These are phyloP conservation scores for Apiospora sp. DNA, from an alignment of 2,329 filamentous ascomycete genomes.

Conservation along the genomic window DNA sequence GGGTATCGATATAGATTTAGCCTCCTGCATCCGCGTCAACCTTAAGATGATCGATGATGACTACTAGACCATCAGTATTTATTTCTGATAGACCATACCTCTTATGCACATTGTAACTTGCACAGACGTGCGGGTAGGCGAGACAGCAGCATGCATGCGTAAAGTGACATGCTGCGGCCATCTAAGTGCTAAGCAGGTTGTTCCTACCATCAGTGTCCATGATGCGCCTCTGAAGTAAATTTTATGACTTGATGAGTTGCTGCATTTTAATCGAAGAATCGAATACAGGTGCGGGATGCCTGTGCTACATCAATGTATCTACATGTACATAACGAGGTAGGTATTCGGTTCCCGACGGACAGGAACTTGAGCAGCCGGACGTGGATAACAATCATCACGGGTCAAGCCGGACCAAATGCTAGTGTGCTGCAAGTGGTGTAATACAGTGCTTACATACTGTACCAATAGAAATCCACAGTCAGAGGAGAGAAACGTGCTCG, in stretches of 20 bases:
- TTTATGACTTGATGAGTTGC: background rate
- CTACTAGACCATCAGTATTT: background rate
- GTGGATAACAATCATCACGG: background rate
- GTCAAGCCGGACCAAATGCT: constrained; percentile 12
- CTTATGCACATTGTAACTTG: background rate
- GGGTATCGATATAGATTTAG: constrained; percentile 4
- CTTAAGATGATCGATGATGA: background rate
- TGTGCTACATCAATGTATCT: background rate
- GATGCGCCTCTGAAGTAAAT: background rate
- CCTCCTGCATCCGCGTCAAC: background rate
- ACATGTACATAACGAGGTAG: background rate
- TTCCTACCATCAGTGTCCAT: background rate
- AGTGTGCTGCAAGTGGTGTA: constrained; percentile 16
- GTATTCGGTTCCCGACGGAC: background rate
- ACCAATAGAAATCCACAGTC: background rate
- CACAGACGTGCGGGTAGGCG: background rate
- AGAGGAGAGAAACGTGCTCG: background rate
- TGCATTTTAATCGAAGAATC: background rate
- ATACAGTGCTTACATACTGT: constrained; percentile 12
- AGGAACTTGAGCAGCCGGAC: background rate
- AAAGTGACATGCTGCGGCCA: background rate
- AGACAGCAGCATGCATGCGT: background rate
- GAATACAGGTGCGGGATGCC: background rate
- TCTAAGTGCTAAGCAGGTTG: background rate
- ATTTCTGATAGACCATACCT: background rate